These are phyloP conservation scores for Chrysoporthe puriensis DNA, from an alignment of 2,329 filamentous ascomycete species.

Conservation along the genomic window DNA sequence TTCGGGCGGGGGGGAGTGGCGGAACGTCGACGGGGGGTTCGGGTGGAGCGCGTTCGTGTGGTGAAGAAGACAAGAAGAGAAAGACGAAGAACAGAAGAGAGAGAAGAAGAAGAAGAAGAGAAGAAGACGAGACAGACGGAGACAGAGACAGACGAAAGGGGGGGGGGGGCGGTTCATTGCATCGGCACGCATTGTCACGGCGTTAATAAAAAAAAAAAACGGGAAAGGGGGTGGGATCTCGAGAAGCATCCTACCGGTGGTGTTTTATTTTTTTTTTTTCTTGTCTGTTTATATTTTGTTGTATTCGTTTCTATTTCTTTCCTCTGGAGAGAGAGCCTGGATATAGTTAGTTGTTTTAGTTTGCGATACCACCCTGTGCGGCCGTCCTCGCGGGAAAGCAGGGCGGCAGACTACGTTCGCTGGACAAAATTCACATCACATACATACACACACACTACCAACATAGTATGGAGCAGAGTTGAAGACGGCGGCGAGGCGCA, in stretches of 20 bases:
- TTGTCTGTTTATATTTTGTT: neutral
- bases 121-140: neutral
- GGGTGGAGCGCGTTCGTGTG: slow-evolving; percentile 57
- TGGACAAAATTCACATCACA: neutral
- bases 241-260: neutral
- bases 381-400: no score
- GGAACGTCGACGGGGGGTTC: slow-evolving; percentile 76
- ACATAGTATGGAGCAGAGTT: no score
- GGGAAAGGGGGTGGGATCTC: neutral
- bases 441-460: no score
- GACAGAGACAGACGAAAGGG: no score
- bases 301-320: neutral
- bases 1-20: slow-evolving; percentile 66
- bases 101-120: no score
- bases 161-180: neutral
- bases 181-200: neutral
- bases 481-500: no score
- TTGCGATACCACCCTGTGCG: slow-evolving; percentile 1
- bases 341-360: neutral
- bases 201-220: neutral
- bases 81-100: no score
- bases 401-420: neutral
- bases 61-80: no score
- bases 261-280: neutral
- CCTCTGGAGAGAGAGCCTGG: neutral